Base-by-base conservation (phyloP, 306 rosid species). In the Medicago lupulina region DNA sequence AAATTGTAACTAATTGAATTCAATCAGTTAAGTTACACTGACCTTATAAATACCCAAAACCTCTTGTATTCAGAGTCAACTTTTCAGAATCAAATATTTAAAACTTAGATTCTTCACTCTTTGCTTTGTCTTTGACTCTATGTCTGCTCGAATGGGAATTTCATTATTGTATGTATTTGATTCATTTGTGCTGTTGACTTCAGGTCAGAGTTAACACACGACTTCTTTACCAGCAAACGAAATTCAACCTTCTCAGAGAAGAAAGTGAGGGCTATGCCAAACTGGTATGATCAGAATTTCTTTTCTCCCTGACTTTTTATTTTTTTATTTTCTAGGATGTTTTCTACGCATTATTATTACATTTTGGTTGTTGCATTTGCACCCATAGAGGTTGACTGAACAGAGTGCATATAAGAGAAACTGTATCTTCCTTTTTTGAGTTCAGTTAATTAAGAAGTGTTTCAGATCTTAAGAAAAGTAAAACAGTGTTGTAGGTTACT, bases 181-280 rank as follows among this genome's bases (percentile, higher is more conserved):
- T 60, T 41, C 61, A 74, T 21, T 25, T 74, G 40, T 71, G 54
- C 54, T 71, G 64, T 73, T 80, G 75, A 71, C 85, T 85, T 78
- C 92, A 95, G 98, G 98, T 95, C 81, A 87, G 98, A 85, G 98
- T 95, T 68, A 95, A 95, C 81, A 95, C 98, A 23, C 93, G 97
- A 50, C 97, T 95, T 81, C 96, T 95, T 41, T 95, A 95, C 83
- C 98, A 95, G 84, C 98, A 95, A 87, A 95, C 98, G 41, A 95
- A 95, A 82, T 95, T 95, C 83, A 95, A 95, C 72, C 98, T 95
- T 83, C 97, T 95, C 40, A 90, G 98, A 69, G 98, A 95, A 88
- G 98, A 95, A 84, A 95, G 97, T n/a, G 98, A 95, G 89, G 98
- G 98, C 85, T 95, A 95, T 83, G 98, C 98, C 67, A 95, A 95